A percentile compares a stretch with the other conserved stretches of the same genome.
Conservation (phyloP, 192 early-diverging fungal genomes). For the Coemansia reversa region DNA sequence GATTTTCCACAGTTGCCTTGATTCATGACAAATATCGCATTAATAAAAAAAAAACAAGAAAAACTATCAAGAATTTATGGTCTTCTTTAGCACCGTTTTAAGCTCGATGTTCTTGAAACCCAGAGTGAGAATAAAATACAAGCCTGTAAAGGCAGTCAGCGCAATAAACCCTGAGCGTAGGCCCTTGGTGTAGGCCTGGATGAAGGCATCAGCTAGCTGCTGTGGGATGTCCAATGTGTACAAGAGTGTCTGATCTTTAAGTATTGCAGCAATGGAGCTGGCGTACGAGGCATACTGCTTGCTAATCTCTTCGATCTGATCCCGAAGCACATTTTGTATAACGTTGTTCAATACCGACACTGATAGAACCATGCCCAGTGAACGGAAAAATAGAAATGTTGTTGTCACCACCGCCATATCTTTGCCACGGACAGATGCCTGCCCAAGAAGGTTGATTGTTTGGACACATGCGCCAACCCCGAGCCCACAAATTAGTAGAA, state of each 20-base stretch:
- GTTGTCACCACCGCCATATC: slow-evolving; percentile 69
- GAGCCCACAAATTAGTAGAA: slow-evolving; percentile 65
- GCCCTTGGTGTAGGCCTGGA: slow-evolving; percentile 16
- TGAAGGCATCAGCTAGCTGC: slow-evolving; percentile 3
- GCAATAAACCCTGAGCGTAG: slow-evolving; percentile 29
- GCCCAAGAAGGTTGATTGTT: slow-evolving; percentile 65
- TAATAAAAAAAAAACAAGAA: slow-evolving; percentile 4
- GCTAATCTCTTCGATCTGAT: slow-evolving; percentile 21
- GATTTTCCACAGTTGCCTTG: background rate
- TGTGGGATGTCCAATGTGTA: slow-evolving; percentile 5
- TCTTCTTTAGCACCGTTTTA: slow-evolving; percentile 35
- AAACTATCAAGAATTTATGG: slow-evolving; percentile 20
- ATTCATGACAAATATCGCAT: background rate
- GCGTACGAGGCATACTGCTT: slow-evolving; percentile 29
- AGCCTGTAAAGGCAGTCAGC: slow-evolving; percentile 23
- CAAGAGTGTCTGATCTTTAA: slow-evolving; percentile 25
- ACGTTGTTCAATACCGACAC: slow-evolving; percentile 59
- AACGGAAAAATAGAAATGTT: slow-evolving; percentile 62
- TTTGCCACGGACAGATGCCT: slow-evolving; percentile 59
- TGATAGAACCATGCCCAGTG: slow-evolving; percentile 59
- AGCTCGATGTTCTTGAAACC: slow-evolving; percentile 41
- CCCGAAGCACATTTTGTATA: slow-evolving; percentile 60
- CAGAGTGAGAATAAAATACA: slow-evolving; percentile 24
- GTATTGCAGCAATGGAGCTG: slow-evolving; percentile 9
- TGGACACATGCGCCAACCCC: slow-evolving; percentile 77